A percentile compares a stretch with the other conserved stretches of the same genome.
Evolutionary conservation across 768 basidiomycete genomes (phyloP).

Genomic region (Hygrophorus pudorinus): DNA sequence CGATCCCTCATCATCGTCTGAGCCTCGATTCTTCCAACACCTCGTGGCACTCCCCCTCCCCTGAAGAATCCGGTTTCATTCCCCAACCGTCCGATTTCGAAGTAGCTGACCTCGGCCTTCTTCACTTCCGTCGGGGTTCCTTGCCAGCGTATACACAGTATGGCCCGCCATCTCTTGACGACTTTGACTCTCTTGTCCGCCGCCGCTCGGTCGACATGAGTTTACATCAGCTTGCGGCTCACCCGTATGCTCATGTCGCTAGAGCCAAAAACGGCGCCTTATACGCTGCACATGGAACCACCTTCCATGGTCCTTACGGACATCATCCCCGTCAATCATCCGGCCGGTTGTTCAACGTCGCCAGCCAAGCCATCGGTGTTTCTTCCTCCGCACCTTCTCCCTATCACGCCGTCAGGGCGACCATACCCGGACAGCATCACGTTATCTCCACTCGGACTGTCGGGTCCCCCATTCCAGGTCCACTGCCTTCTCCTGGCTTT

Average conservation of each 20-base stretch:
- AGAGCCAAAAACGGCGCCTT: conserved; percentile 42
- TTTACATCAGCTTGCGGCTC: conserved; percentile 37
- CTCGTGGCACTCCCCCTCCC: conserved; percentile 29
- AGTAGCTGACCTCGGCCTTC: conserved; percentile 20
- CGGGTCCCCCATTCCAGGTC: conserved; percentile 39
- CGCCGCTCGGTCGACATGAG: conserved; percentile 38
- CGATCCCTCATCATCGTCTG: background rate
- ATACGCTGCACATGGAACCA: conserved; percentile 18
- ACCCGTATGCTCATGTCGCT: conserved; percentile 41
- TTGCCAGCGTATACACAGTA: conserved; percentile 36
- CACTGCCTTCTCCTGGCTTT: conserved; percentile 52
- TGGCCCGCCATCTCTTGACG: conserved; percentile 22
- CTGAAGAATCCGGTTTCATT: conserved; percentile 23
- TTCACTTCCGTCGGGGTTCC: conserved; percentile 41
- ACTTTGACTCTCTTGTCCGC: conserved; percentile 31
- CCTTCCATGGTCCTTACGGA: background rate
- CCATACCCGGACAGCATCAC: conserved; percentile 38
- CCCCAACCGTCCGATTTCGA: conserved; percentile 14
- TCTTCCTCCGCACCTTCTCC: conserved; percentile 33
- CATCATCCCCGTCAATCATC: conserved; percentile 1
- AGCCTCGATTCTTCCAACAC: conserved; percentile 10
- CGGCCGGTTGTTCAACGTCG: conserved; percentile 28
- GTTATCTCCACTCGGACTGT: conserved; percentile 37
- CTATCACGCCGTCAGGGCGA: conserved; percentile 18
- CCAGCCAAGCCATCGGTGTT: too few species aligned